Base-by-base conservation (phyloP, 495 filamentous ascomycete species). In the Cercophora newfieldiana region DNA sequence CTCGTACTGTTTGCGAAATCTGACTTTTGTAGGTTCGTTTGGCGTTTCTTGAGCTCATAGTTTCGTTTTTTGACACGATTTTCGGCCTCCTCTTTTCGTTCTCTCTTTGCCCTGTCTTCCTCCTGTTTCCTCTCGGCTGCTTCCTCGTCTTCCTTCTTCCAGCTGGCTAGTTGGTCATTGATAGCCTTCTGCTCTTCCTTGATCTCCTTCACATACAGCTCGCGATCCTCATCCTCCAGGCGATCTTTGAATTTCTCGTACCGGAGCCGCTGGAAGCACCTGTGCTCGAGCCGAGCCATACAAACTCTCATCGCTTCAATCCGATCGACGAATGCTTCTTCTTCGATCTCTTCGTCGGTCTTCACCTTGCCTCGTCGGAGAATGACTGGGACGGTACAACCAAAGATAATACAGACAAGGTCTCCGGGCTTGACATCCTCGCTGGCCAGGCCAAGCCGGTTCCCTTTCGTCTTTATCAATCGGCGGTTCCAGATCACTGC, bases 311-410 rank as follows among this genome's bases (percentile, higher is more conserved):
- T n/a, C 51, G 51, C 19, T 55, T 55, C 51, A 3, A 55, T 7
- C 51, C 25, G 51, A 28, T 55, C 51, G 51, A 55, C 25, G 18
- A 51, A 51, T 16, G 21, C 48, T 22, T 51, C 48, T 12, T 26
- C 5, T 21, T 55, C 51, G 51, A 22, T 29, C 26, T 57, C 28
- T 8, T 54, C 26, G 28, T 48, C 7, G n/a, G 10, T 31, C 8
- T 14, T 51, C 7, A 4, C 6, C 18, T 61, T 50, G 19, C 24
- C 16, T n/a, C 56, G n/a, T 6, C 56, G 19, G n/a, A 81, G 69
- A 24, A 78, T 74, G 2, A 81, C 78, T 7, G 80, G 80, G 1
- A 81, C 79, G 37, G 77, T 81, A 57, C 78, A 81, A 0, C 79
- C 80, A 54, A 72, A 79, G 1, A 82, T 60, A 37, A 81, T 79